Percentiles rank a stretch among this genome's conserved stretches.
phyloP scores from a whole-genome alignment of 306 rosid species.

The Quercus rubra region DNA sequence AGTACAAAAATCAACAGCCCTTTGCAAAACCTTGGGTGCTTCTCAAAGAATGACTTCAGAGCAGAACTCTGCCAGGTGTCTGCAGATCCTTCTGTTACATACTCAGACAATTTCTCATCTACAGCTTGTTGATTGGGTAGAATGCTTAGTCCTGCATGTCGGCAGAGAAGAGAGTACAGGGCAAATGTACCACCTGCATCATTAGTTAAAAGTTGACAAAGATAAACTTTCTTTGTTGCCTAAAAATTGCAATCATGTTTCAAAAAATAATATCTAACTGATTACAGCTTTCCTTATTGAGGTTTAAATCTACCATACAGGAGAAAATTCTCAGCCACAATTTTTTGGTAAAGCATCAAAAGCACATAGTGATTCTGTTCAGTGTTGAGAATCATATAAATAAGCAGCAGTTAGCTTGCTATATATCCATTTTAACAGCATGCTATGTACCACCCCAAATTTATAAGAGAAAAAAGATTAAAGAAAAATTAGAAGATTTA shows the following conservation, averaged over 20 bases:
- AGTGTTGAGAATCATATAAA: not conserved
- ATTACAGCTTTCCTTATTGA: not conserved
- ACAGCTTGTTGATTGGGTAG: constrained; percentile 60
- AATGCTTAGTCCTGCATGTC: constrained; percentile 52
- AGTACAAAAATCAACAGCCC: constrained; percentile 65
- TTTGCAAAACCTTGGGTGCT: constrained; percentile 48
- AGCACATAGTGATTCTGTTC: not conserved
- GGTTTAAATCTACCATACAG: not conserved
- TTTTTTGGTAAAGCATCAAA: not conserved
- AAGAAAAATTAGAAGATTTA: not conserved
- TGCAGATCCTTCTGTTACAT: constrained; percentile 29
- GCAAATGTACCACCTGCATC: constrained; percentile 80
- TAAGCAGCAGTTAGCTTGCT: not conserved
- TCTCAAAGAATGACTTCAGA: constrained; percentile 46
- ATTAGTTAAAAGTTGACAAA: constrained; percentile 18
- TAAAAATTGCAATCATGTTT: not conserved
- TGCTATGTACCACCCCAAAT: not conserved
- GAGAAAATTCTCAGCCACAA: not conserved
- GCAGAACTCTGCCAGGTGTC: constrained; percentile 48
- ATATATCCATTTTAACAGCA: not conserved
- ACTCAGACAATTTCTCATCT: constrained; percentile 52
- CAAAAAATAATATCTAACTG: not conserved
- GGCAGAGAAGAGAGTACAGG: constrained; percentile 71
- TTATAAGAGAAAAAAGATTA: not conserved
- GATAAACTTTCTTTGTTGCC: constrained; percentile 15